Evolutionary conservation across 441 rosid species (phyloP), one percentile per base, ranked within the genome.

Genomic region (Euphorbia schlechtendalii): DNA sequence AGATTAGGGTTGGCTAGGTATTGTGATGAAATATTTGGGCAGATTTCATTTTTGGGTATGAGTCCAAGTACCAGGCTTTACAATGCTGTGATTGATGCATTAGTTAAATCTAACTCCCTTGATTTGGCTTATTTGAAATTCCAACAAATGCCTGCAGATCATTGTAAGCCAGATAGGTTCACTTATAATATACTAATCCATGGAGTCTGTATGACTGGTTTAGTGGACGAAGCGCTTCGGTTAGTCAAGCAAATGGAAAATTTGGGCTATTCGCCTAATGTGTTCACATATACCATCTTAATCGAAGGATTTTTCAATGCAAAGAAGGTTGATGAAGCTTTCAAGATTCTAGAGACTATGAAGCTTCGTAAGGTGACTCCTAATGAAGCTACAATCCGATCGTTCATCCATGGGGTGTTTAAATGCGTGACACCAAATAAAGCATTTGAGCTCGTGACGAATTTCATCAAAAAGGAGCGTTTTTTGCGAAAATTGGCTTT

Each of bases 61-160:
- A 71, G 54, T 75, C 90, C 90, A 34, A 86, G 80, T 46, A 88
- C 98, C 14, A 84, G 96, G 81, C 70, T 92, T 69, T 89, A 89
- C 57, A 92, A 89, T 66, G 96, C 92, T 0, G 84, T 85, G 15
- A 86, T 92, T 25, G 89, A 89, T 78, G 96, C 98, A 0, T 74
- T 92, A 75, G 85, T 89, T 70, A 89, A 85, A 67, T 78, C 96
- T 24, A 85, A 84, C 70, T 89, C 96, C 22, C 85, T 92, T 56
- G 96, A 92, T 70, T 75, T 84, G 77, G 98, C 96, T 58, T 92
- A 92, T 77, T 65, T 85, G 70, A 92, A 86, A 76, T 89, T 89
- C 76, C 96, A 92, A 69, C 93, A 89, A 78, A 92, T 92, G 98
- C 38, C 80, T 5, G 74, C 76, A 15, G 94, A 89, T 78, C 83